Conservation (phyloP, 805 yeast species). For the Candida corydali region DNA sequence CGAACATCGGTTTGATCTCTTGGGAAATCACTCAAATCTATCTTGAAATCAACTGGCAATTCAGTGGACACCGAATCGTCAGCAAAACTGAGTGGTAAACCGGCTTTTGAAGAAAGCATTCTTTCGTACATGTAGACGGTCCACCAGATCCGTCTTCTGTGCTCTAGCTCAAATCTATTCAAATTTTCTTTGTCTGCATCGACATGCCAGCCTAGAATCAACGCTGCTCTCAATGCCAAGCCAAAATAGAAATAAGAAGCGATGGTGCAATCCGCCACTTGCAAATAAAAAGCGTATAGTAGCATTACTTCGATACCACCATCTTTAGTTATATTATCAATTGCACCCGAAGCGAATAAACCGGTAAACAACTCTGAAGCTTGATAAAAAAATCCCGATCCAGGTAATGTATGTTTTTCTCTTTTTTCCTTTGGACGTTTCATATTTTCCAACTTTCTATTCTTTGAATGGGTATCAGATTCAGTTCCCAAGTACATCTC, state of each 20-base stretch:
- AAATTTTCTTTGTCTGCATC: conserved; percentile 67
- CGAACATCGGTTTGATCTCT: conserved; percentile 47
- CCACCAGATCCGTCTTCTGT: conserved; percentile 47
- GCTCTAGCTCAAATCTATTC: conserved; percentile 52
- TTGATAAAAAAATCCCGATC: conserved; percentile 72
- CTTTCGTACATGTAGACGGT: conserved; percentile 52
- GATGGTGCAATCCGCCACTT: conserved; percentile 80
- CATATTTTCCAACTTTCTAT: conserved; percentile 11
- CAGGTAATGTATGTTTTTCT: conserved; percentile 54
- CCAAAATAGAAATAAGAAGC: conserved; percentile 81
- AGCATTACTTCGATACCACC: conserved; percentile 77
- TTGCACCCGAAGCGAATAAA: conserved; percentile 72
- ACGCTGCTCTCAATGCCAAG: conserved; percentile 65
- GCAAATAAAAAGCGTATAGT: conserved; percentile 72
- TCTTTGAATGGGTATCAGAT: conserved; percentile 45
- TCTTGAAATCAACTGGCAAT: conserved; percentile 67
- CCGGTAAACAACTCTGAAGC: conserved; percentile 79
- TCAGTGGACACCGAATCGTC: conserved; percentile 80
- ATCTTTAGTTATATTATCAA: conserved; percentile 71
- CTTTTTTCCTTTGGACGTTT: conserved; percentile 14
- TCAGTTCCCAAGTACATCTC: conserved; percentile 81
- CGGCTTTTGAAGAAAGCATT: conserved; percentile 80
- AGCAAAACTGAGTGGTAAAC: conserved; percentile 72
- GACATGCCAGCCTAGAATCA: conserved; percentile 76
- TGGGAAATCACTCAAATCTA: conserved; percentile 40